Evolutionary conservation across 2,329 filamentous ascomycete species (phyloP).

Genomic region (Colletotrichum sp.): DNA sequence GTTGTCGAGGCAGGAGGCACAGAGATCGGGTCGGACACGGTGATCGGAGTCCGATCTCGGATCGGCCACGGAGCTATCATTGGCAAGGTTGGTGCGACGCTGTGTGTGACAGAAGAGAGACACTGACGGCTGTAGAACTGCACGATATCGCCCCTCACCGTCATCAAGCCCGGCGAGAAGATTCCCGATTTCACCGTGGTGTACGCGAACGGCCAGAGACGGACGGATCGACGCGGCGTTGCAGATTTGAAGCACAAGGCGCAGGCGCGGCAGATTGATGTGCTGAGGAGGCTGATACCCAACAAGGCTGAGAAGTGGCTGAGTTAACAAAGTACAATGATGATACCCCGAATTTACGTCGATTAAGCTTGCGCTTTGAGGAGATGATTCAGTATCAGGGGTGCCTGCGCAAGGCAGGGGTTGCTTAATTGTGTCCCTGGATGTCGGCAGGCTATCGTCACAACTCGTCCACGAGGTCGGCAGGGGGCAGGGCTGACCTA

Average conservation of each 20-base stretch:
- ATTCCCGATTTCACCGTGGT: conserved; percentile 73
- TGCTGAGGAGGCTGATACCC: conserved; percentile 69
- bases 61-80: conserved; percentile 66
- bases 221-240: conserved; percentile 64
- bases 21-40: conserved; percentile 63
- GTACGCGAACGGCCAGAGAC: conserved; percentile 66
- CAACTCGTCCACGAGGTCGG: not conserved
- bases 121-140: conserved; percentile 57
- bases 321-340: not conserved
- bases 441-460: not conserved
- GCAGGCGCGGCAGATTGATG: conserved; percentile 71
- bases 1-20: conserved; percentile 67
- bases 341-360: conserved; percentile 7
- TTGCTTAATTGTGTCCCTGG: not conserved
- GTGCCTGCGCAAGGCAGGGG: not conserved
- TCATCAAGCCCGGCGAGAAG: conserved; percentile 60
- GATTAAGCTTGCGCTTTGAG: not conserved
- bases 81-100: conserved; percentile 56
- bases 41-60: conserved; percentile 63
- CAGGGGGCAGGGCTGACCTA: not conserved
- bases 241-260: conserved; percentile 67
- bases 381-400: not conserved
- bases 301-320: conserved; percentile 48
- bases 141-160: conserved; percentile 70
- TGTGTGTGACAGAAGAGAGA: not conserved